Conservation (phyloP, 108 stramenopile genomes). For the Nitzschia sp. region DNA sequence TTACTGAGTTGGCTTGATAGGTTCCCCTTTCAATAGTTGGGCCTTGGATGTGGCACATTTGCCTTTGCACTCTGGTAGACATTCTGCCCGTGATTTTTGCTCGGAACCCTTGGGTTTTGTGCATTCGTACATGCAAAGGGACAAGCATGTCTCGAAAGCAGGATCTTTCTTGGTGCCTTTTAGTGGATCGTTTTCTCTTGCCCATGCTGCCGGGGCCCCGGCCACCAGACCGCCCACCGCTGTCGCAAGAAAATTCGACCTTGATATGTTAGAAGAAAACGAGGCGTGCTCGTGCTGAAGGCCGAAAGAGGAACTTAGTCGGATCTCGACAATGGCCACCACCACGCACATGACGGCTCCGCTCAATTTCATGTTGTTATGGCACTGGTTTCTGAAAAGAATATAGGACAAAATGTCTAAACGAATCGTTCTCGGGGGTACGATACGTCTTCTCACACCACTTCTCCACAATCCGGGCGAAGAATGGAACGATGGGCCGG, state of each 20-base stretch:
- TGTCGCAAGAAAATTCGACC: slow-evolving; percentile 8
- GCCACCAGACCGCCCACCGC: background rate
- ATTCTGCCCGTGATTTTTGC: slow-evolving; percentile 64
- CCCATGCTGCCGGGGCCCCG: slow-evolving; percentile 10
- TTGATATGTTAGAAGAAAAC: slow-evolving; percentile 3
- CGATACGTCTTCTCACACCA: too few species aligned
- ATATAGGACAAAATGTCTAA: too few species aligned
- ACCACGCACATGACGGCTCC: too few species aligned
- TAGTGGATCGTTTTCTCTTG: slow-evolving; percentile 61
- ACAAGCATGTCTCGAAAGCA: slow-evolving; percentile 57
- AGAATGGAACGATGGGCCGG: too few species aligned
- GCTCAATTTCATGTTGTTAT: too few species aligned
- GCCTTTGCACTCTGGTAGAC: slow-evolving; percentile 75
- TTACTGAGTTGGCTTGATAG: background rate
- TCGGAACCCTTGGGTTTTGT: slow-evolving; percentile 83
- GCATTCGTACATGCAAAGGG: slow-evolving; percentile 75
- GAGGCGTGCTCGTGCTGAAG: too few species aligned
- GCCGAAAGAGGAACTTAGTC: too few species aligned
- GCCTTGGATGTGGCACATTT: slow-evolving; percentile 72
- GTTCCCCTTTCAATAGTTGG: slow-evolving; percentile 10
- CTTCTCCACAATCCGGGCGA: too few species aligned
- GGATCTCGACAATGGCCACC: too few species aligned
- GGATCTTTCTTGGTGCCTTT: slow-evolving; percentile 81
- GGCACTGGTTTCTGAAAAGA: too few species aligned
- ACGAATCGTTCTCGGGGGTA: too few species aligned